Evolutionary conservation across 2,329 filamentous ascomycete genomes (phyloP), one percentile per base, ranked within the genome.

Genomic region (Monascus ruber): DNA sequence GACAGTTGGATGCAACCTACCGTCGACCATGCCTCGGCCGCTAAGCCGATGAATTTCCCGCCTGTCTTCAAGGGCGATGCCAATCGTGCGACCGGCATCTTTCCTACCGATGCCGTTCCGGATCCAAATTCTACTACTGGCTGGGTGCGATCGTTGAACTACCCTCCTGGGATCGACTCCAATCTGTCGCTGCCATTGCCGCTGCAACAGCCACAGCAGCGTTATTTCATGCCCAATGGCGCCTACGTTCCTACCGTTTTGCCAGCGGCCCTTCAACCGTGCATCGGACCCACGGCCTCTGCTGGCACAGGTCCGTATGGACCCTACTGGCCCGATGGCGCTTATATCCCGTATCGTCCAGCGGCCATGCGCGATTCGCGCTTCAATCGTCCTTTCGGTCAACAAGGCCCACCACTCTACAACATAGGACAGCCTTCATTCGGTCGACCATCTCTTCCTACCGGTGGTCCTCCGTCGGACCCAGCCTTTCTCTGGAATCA

Each of bases 301-400:
- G 74, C 74, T 38, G 70, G 71, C 26, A 67, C 70, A 39, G 72
- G 72, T 6, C 67, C 71, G 4, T 79, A 74, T 56, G 76, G 76
- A 0, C 74, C 74, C 26, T 79, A 79, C 51, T 79, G 74, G 74
- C 74, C 76, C 17, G 72, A 79, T 63, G 76, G 75, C n/a, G 73
- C 69, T 6, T 76, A 70, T 47, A 71, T 73, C 31, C 73, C 76
- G 8, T 79, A 79, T 54, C 67, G 74, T 42, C 74, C 76, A 8
- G 72, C 74, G 29, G 72, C 74, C 5, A 60, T 74, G 42, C 66
- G 72, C 42, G 73, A 77, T 54, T 65, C 71, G 34, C 66, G 71
- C 17, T 71, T 60, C 39, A 55, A 58, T 34, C 46, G 52, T 9
- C 48, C 53, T 5, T 45, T 43, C 10, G 47, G 42, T 25, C 51